These are phyloP conservation scores for Trifolium pratense DNA, from an alignment of 306 rosid genomes.

Conservation along the genomic window DNA sequence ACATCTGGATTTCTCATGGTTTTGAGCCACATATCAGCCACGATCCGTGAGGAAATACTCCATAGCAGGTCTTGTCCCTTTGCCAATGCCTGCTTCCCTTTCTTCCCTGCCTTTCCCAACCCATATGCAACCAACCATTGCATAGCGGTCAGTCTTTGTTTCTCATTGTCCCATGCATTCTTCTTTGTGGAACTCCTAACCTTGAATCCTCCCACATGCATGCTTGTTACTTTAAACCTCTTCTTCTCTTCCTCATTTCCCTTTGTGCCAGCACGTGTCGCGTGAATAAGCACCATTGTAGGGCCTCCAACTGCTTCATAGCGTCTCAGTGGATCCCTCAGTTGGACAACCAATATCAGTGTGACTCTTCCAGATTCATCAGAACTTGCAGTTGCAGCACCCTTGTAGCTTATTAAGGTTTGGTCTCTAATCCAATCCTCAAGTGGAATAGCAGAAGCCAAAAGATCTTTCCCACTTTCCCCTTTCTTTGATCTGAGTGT, in stretches of 20 bases:
- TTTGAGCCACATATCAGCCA: constrained; percentile 98
- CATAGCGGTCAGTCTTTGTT: constrained; percentile 80
- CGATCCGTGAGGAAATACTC: constrained; percentile 86
- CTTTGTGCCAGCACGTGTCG: constrained; percentile 40
- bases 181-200: constrained; percentile 58
- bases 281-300: constrained; percentile 62
- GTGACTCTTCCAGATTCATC: constrained; percentile 48
- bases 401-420: constrained; percentile 25
- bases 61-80: constrained; percentile 76
- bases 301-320: constrained; percentile 92
- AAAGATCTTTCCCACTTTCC: constrained; percentile 48
- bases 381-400: constrained; percentile 27
- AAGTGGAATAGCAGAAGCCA: constrained; percentile 65
- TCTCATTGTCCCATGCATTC: constrained; percentile 75
- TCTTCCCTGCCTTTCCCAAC: constrained; percentile 73
- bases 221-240: constrained; percentile 64
- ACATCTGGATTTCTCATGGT: constrained; percentile 87
- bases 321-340: constrained; percentile 80
- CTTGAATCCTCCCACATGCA: constrained; percentile 85
- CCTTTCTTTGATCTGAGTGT: constrained; percentile 52
- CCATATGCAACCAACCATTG: constrained; percentile 93
- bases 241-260: constrained; percentile 53
- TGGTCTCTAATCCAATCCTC: constrained; percentile 72
- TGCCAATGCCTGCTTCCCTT: constrained; percentile 53
- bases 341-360: constrained; percentile 63